Conservation (phyloP, 2,329 filamentous ascomycete genomes). For the Pseudocercospora vitis region DNA sequence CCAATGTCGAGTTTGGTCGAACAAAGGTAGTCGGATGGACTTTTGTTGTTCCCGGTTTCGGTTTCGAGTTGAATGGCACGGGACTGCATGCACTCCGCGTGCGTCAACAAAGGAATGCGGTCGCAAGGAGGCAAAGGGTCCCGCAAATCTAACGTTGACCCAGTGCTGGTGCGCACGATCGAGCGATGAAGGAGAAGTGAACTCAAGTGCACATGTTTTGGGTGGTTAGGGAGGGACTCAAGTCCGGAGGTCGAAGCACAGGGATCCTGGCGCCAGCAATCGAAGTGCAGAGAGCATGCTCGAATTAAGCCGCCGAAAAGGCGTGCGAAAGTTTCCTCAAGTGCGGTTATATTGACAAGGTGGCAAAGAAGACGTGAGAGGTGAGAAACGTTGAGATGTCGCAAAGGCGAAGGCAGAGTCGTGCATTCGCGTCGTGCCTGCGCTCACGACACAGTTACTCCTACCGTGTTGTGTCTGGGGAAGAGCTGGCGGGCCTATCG, state of each 20-base stretch:
- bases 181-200: not conserved
- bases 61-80: not conserved
- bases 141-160: not conserved
- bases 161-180: not conserved
- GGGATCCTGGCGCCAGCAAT: not conserved
- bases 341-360: not conserved
- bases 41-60: not conserved
- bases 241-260: not conserved
- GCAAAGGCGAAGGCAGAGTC: not conserved
- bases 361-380: not conserved
- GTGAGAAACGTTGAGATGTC: constrained; percentile 9
- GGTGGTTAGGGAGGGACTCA: not conserved
- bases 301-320: constrained; percentile 3
- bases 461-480: too few species aligned
- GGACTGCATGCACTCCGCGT: not conserved
- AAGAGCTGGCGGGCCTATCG: too few species aligned
- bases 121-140: not conserved
- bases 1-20: not conserved
- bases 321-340: not conserved
- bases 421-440: not conserved
- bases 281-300: not conserved
- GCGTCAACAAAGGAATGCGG: constrained; percentile 12
- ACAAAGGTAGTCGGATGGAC: not conserved
- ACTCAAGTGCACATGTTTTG: not conserved
- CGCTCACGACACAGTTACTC: not conserved